Percentiles rank a stretch among this genome's conserved stretches.
phyloP scores from a whole-genome alignment of 1,284 basidiomycete genomes.

The Moesziomyces globuligerus region DNA sequence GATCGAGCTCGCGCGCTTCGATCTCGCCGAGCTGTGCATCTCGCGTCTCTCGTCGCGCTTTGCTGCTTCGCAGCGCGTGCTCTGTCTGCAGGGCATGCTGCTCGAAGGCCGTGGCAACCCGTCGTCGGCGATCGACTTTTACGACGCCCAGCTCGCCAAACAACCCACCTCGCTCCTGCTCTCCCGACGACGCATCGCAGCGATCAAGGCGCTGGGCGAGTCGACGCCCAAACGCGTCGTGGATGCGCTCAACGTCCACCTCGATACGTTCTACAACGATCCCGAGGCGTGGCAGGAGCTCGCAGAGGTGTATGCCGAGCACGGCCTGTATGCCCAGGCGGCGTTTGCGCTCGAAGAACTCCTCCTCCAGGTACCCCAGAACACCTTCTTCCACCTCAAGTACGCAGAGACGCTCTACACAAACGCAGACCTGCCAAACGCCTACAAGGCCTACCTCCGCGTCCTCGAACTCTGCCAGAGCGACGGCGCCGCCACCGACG shows the following conservation, averaged over 20 bases:
- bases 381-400: constrained; percentile 82
- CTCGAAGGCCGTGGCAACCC: constrained; percentile 77
- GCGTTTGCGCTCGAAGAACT: constrained; percentile 82
- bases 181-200: constrained; percentile 84
- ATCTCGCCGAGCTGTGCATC: constrained; percentile 83
- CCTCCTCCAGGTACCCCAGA: constrained; percentile 83
- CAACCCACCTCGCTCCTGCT: constrained; percentile 80
- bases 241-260: constrained; percentile 78
- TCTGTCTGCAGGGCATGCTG: constrained; percentile 83
- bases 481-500: constrained; percentile 12
- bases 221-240: constrained; percentile 72
- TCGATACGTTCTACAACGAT: constrained; percentile 94
- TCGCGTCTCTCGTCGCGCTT: constrained; percentile 78
- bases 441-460: constrained; percentile 62
- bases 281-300: constrained; percentile 91
- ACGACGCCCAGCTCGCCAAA: constrained; percentile 75
- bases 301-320: constrained; percentile 84
- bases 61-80: constrained; percentile 82
- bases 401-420: constrained; percentile 89
- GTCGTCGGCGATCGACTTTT: constrained; percentile 74
- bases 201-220: constrained; percentile 66
- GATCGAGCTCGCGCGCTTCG: constrained; percentile 80
- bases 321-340: constrained; percentile 77
- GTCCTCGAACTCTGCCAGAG: constrained; percentile 60
- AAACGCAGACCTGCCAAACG: constrained; percentile 72